Evolutionary conservation across 2,329 filamentous ascomycete species (phyloP).

Genomic region (Bipolaris victoriae): DNA sequence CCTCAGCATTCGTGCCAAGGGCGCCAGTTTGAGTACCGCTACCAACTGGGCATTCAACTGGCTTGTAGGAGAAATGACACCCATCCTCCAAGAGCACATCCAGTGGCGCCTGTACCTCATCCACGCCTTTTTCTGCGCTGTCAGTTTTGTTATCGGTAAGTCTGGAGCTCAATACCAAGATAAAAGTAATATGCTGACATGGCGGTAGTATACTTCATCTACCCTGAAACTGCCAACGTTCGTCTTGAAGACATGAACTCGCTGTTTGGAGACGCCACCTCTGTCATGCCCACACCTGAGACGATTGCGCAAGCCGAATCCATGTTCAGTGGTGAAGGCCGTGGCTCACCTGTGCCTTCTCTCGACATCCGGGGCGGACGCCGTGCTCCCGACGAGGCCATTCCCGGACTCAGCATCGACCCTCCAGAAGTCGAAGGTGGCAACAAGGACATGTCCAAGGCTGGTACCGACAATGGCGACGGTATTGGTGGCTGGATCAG

Average conservation of each 20-base stretch:
- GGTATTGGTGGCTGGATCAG: slow-evolving; percentile 74
- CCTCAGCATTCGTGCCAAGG: slow-evolving; percentile 94
- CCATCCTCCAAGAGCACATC: slow-evolving; percentile 88
- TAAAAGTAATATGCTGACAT: slow-evolving; percentile 29
- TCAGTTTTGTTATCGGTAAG: slow-evolving; percentile 95
- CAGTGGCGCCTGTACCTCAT: slow-evolving; percentile 93
- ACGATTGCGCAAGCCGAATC: slow-evolving; percentile 81
- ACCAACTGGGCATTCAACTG: slow-evolving; percentile 99
- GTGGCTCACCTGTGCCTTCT: slow-evolving; percentile 78
- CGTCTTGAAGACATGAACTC: slow-evolving; percentile 96
- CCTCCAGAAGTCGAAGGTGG: slow-evolving; percentile 68
- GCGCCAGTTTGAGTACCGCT: slow-evolving; percentile 92
- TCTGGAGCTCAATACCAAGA: slow-evolving; percentile 25
- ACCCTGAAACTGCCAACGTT: slow-evolving; percentile 95
- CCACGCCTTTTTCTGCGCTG: slow-evolving; percentile 95
- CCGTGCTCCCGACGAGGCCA: slow-evolving; percentile 61
- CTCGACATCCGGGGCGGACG: slow-evolving; percentile 68
- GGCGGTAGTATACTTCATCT: slow-evolving; percentile 86
- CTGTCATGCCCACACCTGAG: slow-evolving; percentile 78
- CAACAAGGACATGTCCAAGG: slow-evolving; percentile 53
- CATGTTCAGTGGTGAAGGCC: slow-evolving; percentile 67
- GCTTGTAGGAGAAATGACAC: slow-evolving; percentile 94
- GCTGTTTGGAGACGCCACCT: slow-evolving; percentile 91
- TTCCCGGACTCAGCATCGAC: slow-evolving; percentile 82
- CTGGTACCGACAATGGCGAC: slow-evolving; percentile 50